Percentiles rank a stretch among this genome's conserved stretches.
Evolutionary conservation across 495 filamentous ascomycete species (phyloP).

Genomic region (Penicillium fimorum): DNA sequence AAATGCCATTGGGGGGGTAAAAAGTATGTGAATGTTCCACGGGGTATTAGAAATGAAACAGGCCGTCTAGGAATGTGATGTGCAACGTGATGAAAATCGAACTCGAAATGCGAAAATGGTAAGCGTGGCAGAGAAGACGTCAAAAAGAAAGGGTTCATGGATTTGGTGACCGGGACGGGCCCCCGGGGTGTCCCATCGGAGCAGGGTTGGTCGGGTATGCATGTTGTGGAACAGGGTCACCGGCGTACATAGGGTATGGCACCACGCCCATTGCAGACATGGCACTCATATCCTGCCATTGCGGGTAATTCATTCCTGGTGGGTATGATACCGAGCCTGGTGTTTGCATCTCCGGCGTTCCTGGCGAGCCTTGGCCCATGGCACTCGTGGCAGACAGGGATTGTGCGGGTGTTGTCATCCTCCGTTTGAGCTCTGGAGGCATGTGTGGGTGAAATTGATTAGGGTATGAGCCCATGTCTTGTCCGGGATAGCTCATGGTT

Average conservation of each 20-base stretch:
- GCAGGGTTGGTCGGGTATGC: slow-evolving; percentile 27
- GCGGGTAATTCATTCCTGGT: slow-evolving; percentile 34
- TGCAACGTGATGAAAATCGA: slow-evolving; percentile 22
- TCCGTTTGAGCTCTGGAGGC: slow-evolving; percentile 39
- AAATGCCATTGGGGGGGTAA: slow-evolving; percentile 18
- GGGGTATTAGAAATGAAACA: slow-evolving; percentile 38
- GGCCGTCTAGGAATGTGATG: slow-evolving; percentile 30
- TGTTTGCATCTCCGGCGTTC: slow-evolving; percentile 31
- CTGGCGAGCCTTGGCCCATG: slow-evolving; percentile 31
- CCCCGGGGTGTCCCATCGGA: slow-evolving; percentile 40
- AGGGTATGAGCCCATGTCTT: slow-evolving; percentile 34
- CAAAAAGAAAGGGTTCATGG: not conserved
- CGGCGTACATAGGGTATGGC: slow-evolving; percentile 41
- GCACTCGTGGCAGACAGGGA: slow-evolving; percentile 20
- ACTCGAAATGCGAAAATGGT: slow-evolving; percentile 5
- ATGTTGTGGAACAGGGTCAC: slow-evolving; percentile 32
- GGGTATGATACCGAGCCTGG: slow-evolving; percentile 38
- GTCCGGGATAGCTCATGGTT: slow-evolving; percentile 43
- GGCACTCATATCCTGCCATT: slow-evolving; percentile 40
- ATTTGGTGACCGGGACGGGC: slow-evolving; percentile 25
- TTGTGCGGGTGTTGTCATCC: slow-evolving; percentile 46
- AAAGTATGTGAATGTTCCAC: slow-evolving; percentile 22
- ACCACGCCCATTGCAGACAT: slow-evolving; percentile 38
- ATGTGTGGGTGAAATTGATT: slow-evolving; percentile 35
- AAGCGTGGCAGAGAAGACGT: not conserved